Percentiles rank a stretch among this genome's conserved stretches.
Evolutionary conservation across 2,329 filamentous ascomycete species (phyloP).

Genomic region (Cladobotryum protrusum): DNA sequence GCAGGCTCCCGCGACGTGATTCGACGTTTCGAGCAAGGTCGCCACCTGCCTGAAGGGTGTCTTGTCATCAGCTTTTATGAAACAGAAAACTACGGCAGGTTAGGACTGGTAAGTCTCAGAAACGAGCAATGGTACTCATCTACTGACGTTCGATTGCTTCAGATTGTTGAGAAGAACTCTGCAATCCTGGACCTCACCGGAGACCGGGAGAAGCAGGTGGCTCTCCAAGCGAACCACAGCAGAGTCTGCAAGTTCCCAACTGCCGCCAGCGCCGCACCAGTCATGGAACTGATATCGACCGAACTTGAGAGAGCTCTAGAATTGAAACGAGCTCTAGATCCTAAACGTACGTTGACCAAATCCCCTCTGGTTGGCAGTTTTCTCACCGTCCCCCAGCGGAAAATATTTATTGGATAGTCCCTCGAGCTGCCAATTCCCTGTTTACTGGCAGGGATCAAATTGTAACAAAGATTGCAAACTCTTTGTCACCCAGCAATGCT

Average conservation of each 20-base stretch:
- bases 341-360: not conserved
- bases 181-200: not conserved
- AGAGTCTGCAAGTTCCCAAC: conserved; percentile 9
- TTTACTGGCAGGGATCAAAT: conserved; percentile 6
- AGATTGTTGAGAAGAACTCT: conserved; percentile 6
- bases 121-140: not conserved
- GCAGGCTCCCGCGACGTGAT: conserved; percentile 5
- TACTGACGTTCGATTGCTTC: not conserved
- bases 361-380: not conserved
- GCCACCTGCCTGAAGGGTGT: conserved; percentile 1
- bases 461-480: not conserved
- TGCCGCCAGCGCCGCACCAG: not conserved
- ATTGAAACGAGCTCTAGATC: not conserved
- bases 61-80: conserved; percentile 7
- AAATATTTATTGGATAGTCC: conserved; percentile 4
- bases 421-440: not conserved
- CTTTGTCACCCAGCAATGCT: not conserved
- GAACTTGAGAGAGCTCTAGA: conserved; percentile 2
- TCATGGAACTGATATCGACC: not conserved
- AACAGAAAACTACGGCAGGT: conserved; percentile 2
- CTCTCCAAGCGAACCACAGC: conserved; percentile 1
- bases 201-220: not conserved
- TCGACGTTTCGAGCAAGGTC: conserved; percentile 1
- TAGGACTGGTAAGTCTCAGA: not conserved
- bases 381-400: not conserved